Percentiles rank a stretch among this genome's conserved stretches.
Evolutionary conservation across 306 rosid genomes (phyloP).

Genomic region (Ormosia emarginata): DNA sequence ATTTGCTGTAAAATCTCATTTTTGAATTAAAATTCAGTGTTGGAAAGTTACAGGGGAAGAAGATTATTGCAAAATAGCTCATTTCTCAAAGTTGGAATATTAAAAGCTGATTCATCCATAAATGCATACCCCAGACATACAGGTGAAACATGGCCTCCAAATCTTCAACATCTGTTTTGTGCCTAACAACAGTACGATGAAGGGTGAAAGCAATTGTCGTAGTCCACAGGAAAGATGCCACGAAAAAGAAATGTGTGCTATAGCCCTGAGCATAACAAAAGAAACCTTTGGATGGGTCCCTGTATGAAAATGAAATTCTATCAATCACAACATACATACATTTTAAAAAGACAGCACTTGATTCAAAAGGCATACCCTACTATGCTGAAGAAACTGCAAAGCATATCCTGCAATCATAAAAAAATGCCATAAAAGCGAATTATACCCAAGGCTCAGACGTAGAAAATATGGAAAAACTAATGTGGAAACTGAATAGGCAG

Average conservation of each 20-base stretch:
- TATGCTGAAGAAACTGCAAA: constrained; percentile 97
- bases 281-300: constrained; percentile 91
- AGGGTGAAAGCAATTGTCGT: constrained; percentile 96
- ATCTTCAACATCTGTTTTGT: constrained; percentile 97
- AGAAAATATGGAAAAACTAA: constrained; percentile 9
- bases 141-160: constrained; percentile 95
- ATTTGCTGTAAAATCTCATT: constrained; percentile 10
- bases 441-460: not conserved
- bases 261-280: constrained; percentile 89
- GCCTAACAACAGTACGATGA: constrained; percentile 94
- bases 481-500: not conserved
- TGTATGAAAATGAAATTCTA: constrained; percentile 39
- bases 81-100: constrained; percentile 2
- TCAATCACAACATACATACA: constrained; percentile 6
- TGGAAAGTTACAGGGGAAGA: not conserved
- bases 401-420: constrained; percentile 77
- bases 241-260: constrained; percentile 91
- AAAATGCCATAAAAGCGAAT: constrained; percentile 33
- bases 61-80: constrained; percentile 9
- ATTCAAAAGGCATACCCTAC: constrained; percentile 61
- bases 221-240: constrained; percentile 98
- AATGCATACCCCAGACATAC: constrained; percentile 93
- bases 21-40: constrained; percentile 3
- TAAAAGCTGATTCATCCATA: constrained; percentile 17
- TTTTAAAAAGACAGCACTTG: constrained; percentile 6